Conservation (phyloP, 768 basidiomycete species). For the Amanita polypyramis region DNA sequence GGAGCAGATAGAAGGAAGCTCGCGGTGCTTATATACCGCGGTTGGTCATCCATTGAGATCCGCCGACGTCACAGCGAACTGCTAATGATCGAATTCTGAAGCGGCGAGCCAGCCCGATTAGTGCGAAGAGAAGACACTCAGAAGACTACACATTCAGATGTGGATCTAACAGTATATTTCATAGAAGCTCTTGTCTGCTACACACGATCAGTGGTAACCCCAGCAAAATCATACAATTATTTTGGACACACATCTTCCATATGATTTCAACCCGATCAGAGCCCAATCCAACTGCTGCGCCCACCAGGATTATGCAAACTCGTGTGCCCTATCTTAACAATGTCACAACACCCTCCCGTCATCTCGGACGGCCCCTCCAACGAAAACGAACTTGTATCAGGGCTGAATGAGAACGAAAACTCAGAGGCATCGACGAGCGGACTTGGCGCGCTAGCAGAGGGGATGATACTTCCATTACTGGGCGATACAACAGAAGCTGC, state of each 20-base stretch:
- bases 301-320: conserved; percentile 87
- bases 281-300: conserved; percentile 87
- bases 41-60: neutral
- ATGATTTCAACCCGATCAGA: conserved; percentile 20
- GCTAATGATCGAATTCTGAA: neutral
- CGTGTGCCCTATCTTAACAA: conserved; percentile 92
- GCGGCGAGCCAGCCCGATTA: neutral
- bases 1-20: neutral
- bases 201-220: neutral
- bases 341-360: conserved; percentile 21
- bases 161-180: no score
- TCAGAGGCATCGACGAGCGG: conserved; percentile 66
- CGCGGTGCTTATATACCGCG: conserved; percentile 1
- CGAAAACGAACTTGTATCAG: conserved; percentile 10
- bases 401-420: conserved; percentile 14
- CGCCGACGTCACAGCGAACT: conserved; percentile 3
- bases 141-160: neutral
- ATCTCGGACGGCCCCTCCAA: conserved; percentile 1
- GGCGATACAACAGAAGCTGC: conserved; percentile 11
- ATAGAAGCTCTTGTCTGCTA: neutral
- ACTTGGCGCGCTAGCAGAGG: conserved; percentile 34
- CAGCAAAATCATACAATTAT: neutral
- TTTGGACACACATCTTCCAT: conserved; percentile 1
- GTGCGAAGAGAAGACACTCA: neutral
- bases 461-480: conserved; percentile 12